Base-by-base conservation (phyloP, 768 basidiomycete genomes). In the Psilocybe subaeruginosa region DNA sequence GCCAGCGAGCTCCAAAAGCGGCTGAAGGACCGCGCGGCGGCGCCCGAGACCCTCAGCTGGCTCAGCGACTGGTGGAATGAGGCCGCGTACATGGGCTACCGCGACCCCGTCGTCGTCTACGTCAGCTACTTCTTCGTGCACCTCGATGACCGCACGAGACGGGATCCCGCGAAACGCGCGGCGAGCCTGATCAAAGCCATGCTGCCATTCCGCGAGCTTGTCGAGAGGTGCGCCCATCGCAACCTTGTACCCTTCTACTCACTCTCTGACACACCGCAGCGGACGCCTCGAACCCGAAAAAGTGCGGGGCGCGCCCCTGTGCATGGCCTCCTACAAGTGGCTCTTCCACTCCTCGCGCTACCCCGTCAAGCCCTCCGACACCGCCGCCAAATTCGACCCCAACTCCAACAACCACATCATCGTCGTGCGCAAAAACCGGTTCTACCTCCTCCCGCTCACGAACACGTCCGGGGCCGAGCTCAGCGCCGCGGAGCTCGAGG, bases 21-120 rank as follows among this genome's bases (percentile, higher is more conserved):
- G 2, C 81, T 99, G 35, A 81, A 93, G 70, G 80, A 84, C 19
- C 85, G 95, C 1, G 94, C 95, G 0, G 79, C 80, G 0, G 80
- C 85, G 27, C 83, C 85, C 1, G 73, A 74, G 16, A 73, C 77
- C 55, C 79, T 78, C 67, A 95, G 83, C 78, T 99, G 97, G 97
- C 81, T 99, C n/a, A 83, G 85, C 50, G 94, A 97, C 54, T 99
- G 97, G 97, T 99, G 97, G 97, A 96, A 99, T 75, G 93, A 97
- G 37, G 85, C 74, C 4, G 96, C 96, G 16, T 93, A 92, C 72
- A 89, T 93, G 90, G 89, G 79, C 5, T 93, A 92, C 70, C 84
- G 93, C 51, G 96, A 97, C 68, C 88, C 95, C 1, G 92, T 97
- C 51, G 90, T 96, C 31, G 91, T 96, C 12, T 91, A 87, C 65